These are phyloP conservation scores for Fennellomyces sp. DNA, from an alignment of 371 early-diverging fungal genomes.

Conservation along the genomic window DNA sequence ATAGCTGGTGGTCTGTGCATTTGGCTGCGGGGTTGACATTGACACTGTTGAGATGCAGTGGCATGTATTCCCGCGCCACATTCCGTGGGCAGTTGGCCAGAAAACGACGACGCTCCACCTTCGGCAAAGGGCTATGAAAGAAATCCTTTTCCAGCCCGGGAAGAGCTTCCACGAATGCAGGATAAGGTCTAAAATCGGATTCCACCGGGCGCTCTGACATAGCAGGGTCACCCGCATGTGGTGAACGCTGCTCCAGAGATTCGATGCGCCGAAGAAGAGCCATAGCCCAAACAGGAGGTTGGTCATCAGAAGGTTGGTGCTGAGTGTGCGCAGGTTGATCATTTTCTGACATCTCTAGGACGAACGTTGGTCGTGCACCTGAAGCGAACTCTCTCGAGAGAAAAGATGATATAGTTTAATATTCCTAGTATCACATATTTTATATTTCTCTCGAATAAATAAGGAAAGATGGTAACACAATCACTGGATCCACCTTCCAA, in stretches of 20 bases:
- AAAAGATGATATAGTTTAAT: too few species aligned
- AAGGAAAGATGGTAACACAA: too few species aligned
- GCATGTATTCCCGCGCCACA: not conserved
- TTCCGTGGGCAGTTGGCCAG: not conserved
- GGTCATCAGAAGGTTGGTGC: not conserved
- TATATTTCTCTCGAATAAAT: too few species aligned
- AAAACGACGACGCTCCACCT: not conserved
- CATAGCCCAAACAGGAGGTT: not conserved
- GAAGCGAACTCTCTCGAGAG: not conserved
- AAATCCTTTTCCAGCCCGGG: conserved; percentile 4
- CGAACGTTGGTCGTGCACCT: not conserved
- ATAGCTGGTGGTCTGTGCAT: not conserved
- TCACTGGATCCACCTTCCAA: too few species aligned
- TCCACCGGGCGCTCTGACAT: not conserved
- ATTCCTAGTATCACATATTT: too few species aligned
- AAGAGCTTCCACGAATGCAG: conserved; percentile 1
- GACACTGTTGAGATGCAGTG: not conserved
- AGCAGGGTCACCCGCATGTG: not conserved
- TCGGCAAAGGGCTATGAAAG: not conserved
- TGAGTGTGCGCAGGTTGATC: not conserved
- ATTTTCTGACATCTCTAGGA: not conserved
- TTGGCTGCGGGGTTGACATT: not conserved
- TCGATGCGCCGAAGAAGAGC: not conserved
- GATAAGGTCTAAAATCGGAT: not conserved
- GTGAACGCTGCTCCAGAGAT: not conserved